Evolutionary conservation across 345 rosid species (phyloP).

Genomic region (Cardiospermum halicacabum): DNA sequence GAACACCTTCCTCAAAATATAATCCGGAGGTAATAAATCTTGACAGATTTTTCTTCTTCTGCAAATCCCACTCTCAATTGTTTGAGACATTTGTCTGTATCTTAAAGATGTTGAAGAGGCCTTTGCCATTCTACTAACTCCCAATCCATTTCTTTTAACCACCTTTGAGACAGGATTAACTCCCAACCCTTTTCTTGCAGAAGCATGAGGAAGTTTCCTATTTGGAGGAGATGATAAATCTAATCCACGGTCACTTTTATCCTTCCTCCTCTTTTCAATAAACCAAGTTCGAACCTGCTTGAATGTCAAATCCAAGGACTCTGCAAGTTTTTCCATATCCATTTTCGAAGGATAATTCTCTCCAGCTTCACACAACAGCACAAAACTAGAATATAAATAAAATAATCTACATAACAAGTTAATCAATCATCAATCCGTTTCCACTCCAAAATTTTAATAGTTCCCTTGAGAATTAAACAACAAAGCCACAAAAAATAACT

Average conservation of each 20-base stretch:
- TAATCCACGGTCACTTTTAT: conserved; percentile 25
- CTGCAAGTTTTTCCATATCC: conserved; percentile 53
- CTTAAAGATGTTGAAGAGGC: conserved; percentile 24
- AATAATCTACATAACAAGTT: background rate
- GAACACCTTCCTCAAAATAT: conserved; percentile 62
- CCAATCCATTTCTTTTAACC: conserved; percentile 15
- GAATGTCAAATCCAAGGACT: conserved; percentile 49
- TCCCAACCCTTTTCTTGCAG: conserved; percentile 16
- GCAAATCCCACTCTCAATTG: conserved; percentile 17
- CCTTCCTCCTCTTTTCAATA: conserved; percentile 62
- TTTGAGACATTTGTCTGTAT: conserved; percentile 17
- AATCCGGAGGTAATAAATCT: conserved; percentile 48
- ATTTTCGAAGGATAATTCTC: conserved; percentile 48
- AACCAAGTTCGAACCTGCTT: conserved; percentile 81
- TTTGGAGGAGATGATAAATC: conserved; percentile 11
- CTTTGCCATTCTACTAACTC: conserved; percentile 1
- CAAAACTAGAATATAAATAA: conserved; percentile 6
- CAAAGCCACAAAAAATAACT: background rate
- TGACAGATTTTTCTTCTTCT: conserved; percentile 37
- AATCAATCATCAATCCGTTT: background rate
- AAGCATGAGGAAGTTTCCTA: conserved; percentile 14
- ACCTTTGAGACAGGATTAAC: conserved; percentile 14
- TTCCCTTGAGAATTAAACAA: background rate
- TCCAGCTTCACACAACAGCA: conserved; percentile 41
- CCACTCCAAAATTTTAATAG: background rate